These are phyloP conservation scores for Wickerhamiella domercqiae DNA, from an alignment of 805 yeast species.

Conservation along the genomic window DNA sequence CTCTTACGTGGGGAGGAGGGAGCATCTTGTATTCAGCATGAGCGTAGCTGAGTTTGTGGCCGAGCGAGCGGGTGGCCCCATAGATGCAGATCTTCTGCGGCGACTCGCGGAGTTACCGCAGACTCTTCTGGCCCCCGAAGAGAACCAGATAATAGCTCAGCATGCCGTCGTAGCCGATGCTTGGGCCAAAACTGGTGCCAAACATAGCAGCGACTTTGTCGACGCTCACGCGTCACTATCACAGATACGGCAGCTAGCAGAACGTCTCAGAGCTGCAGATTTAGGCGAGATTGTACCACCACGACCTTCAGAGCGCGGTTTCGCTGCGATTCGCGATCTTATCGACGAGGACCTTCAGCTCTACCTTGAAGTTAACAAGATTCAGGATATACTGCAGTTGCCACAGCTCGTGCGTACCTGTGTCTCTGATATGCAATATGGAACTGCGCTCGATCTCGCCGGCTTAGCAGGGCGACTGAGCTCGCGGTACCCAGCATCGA, in stretches of 20 bases:
- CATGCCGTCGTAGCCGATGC: constrained; percentile 4
- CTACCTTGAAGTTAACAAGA: constrained; percentile 41
- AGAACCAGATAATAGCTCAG: constrained; percentile 5
- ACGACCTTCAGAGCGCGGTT: constrained; percentile 12
- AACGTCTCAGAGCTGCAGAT: constrained; percentile 6
- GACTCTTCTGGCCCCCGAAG: constrained; percentile 11
- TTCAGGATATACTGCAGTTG: constrained; percentile 65
- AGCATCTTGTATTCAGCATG: too few species aligned
- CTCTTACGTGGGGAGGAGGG: too few species aligned
- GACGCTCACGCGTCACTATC: constrained; percentile 10
- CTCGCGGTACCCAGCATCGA: constrained; percentile 50
- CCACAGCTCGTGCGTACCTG: constrained; percentile 78
- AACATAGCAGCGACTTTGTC: constrained; percentile 12
- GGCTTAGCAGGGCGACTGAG: constrained; percentile 53
- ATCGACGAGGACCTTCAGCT: constrained; percentile 30
- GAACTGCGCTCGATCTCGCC: constrained; percentile 76
- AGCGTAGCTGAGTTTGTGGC: background rate
- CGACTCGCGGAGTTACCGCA: constrained; percentile 8
- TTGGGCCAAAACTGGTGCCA: constrained; percentile 4
- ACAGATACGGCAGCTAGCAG: constrained; percentile 3
- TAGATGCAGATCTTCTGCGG: background rate
- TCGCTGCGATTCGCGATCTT: constrained; percentile 13
- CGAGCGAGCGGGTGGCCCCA: background rate
- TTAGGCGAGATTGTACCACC: constrained; percentile 14
- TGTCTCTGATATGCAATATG: constrained; percentile 70